Evolutionary conservation across 2,329 filamentous ascomycete species (phyloP).

Genomic region (Conoideocrella luteorostrata): DNA sequence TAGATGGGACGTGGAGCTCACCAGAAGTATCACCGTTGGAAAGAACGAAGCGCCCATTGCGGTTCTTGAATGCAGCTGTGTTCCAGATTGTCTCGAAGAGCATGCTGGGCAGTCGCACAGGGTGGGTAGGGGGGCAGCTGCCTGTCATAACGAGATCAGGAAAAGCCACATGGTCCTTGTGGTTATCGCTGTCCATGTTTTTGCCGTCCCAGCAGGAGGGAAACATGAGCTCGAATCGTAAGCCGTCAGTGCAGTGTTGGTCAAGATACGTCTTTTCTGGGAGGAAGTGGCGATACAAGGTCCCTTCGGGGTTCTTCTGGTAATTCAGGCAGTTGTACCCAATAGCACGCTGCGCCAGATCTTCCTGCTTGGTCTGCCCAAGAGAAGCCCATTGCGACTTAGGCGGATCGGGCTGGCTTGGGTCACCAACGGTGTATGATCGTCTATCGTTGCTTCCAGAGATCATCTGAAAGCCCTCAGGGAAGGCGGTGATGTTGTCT

Average conservation of each 20-base stretch:
- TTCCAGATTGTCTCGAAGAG: slow-evolving; percentile 85
- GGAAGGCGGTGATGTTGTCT: slow-evolving; percentile 65
- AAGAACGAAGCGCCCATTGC: slow-evolving; percentile 65
- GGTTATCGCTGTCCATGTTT: slow-evolving; percentile 47
- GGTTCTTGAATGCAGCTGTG: slow-evolving; percentile 57
- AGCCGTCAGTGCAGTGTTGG: slow-evolving; percentile 70
- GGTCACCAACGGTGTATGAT: slow-evolving; percentile 63
- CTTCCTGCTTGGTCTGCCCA: slow-evolving; percentile 58
- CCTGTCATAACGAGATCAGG: slow-evolving; percentile 72
- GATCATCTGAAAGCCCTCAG: slow-evolving; percentile 72
- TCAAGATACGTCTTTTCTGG: slow-evolving; percentile 78
- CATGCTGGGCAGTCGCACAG: slow-evolving; percentile 63
- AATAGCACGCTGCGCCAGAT: slow-evolving; percentile 71
- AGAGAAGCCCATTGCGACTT: slow-evolving; percentile 65
- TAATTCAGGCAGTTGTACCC: slow-evolving; percentile 98
- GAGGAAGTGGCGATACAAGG: slow-evolving; percentile 74
- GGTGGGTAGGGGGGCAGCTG: slow-evolving; percentile 63
- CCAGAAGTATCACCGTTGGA: slow-evolving; percentile 73
- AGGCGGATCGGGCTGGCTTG: slow-evolving; percentile 53
- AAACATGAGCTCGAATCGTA: slow-evolving; percentile 81
- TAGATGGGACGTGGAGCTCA: too few relatives aligned
- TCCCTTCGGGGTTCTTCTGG: slow-evolving; percentile 54
- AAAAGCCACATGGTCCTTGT: slow-evolving; percentile 67
- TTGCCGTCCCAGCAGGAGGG: slow-evolving; percentile 80
- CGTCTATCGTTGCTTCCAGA: slow-evolving; percentile 64